A percentile compares a stretch with the other conserved stretches of the same genome.
Conservation (phyloP, 345 rosid species). For the Draba incana region DNA sequence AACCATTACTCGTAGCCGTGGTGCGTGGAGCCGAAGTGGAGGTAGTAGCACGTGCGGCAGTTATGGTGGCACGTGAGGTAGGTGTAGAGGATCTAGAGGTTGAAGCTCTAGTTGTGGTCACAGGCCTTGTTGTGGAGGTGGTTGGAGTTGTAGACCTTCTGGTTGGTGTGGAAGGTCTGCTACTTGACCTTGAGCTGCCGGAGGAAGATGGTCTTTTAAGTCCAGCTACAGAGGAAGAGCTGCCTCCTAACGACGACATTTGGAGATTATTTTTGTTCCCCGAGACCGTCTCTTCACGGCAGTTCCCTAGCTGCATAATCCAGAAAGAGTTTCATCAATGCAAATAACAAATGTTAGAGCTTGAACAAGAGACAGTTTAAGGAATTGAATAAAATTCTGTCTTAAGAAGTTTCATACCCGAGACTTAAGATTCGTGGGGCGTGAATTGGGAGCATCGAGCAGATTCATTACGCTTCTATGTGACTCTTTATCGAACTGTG, state of each 20-base stretch:
- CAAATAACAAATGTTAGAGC: conserved; percentile 24
- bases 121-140: conserved; percentile 39
- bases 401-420: conserved; percentile 54
- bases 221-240: conserved; percentile 47
- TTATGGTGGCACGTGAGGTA: conserved; percentile 59
- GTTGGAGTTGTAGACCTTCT: conserved; percentile 51
- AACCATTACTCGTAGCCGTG: conserved; percentile 32
- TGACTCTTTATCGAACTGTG: conserved; percentile 62
- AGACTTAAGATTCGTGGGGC: conserved; percentile 52
- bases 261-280: conserved; percentile 41
- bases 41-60: conserved; percentile 46
- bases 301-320: conserved; percentile 55
- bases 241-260: conserved; percentile 44
- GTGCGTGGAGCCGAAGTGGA: conserved; percentile 18
- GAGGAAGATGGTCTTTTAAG: conserved; percentile 71
- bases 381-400: conserved; percentile 9
- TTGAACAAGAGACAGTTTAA: conserved; percentile 6
- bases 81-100: conserved; percentile 71
- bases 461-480: conserved; percentile 53
- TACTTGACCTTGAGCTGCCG: conserved; percentile 45
- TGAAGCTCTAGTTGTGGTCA: conserved; percentile 55
- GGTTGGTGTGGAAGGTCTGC: conserved; percentile 65
- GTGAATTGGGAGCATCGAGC: conserved; percentile 52
- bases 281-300: conserved; percentile 47
- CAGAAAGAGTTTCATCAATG: conserved; percentile 10